Evolutionary conservation across 108 stramenopile genomes (phyloP).

Genomic region (Epipyxis sp.): DNA sequence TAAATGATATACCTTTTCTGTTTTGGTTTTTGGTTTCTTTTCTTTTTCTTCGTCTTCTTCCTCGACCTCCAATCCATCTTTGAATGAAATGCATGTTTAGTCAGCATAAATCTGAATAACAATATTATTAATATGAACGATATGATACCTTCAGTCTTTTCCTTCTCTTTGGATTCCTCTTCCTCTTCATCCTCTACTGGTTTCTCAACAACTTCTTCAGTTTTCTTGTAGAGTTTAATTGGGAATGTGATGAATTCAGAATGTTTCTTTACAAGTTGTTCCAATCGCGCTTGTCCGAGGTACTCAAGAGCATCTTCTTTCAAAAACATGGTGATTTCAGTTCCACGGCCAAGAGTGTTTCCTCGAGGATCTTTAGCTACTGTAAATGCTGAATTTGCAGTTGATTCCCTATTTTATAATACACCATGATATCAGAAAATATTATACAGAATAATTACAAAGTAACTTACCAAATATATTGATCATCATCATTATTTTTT

Average conservation of each 20-base stretch:
- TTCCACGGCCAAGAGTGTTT: conserved; percentile 91
- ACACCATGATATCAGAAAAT: no score
- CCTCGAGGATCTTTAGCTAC: conserved; percentile 90
- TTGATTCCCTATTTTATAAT: conserved; percentile 65
- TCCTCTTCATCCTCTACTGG: conserved; percentile 69
- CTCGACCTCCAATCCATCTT: no score
- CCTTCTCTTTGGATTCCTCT: conserved; percentile 59
- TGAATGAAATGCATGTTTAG: no score
- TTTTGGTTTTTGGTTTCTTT: conserved; percentile 55
- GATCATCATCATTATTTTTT: conserved; percentile 83
- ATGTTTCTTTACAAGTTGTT: conserved; percentile 82
- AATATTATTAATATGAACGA: no score
- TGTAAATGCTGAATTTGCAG: conserved; percentile 79
- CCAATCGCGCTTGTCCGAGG: conserved; percentile 67
- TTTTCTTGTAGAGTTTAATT: conserved; percentile 77
- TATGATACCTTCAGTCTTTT: no score
- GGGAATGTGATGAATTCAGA: conserved; percentile 99
- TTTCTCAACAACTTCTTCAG: conserved; percentile 69
- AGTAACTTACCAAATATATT: conserved; percentile 77
- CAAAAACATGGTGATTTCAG: conserved; percentile 96
- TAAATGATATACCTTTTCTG: conserved; percentile 72
- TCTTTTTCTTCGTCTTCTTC: conserved; percentile 67
- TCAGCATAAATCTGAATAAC: no score
- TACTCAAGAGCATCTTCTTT: conserved; percentile 90
- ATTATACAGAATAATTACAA: no score